Evolutionary conservation across 345 rosid species (phyloP).

Genomic region (Ceriops tagal): DNA sequence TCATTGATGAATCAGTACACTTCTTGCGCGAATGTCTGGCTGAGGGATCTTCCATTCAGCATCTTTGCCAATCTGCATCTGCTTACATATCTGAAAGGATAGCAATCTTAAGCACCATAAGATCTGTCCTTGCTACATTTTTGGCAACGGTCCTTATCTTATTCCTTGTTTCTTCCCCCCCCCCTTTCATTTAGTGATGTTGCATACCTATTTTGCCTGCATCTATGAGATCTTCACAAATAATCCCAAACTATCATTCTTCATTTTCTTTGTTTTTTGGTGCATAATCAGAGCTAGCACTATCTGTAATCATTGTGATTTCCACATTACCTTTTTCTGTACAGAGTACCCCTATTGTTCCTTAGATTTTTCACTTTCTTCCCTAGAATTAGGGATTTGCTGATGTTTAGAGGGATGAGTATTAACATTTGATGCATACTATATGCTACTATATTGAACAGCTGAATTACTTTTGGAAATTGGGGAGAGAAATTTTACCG

Average conservation of each 20-base stretch:
- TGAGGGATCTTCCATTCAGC: conserved; percentile 52
- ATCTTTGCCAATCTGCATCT: conserved; percentile 57
- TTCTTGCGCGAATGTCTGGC: conserved; percentile 37
- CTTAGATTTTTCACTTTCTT: no score
- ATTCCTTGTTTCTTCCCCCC: neutral
- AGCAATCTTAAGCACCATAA: conserved; percentile 47
- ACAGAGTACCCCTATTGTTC: no score
- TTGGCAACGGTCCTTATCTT: conserved; percentile 66
- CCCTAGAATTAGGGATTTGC: no score
- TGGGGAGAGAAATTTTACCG: neutral
- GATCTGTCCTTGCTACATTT: conserved; percentile 68
- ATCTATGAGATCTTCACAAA: no score
- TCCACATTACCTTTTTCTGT: no score
- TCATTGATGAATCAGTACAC: conserved; percentile 47
- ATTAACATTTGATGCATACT: neutral
- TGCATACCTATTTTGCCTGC: neutral
- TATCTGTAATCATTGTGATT: no score
- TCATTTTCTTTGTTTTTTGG: no score
- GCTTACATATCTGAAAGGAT: conserved; percentile 67
- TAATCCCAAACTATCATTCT: no score
- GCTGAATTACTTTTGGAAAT: neutral
- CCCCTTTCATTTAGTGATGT: neutral
- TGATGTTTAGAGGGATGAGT: no score
- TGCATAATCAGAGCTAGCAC: no score
- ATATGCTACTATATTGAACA: neutral